A percentile compares a stretch with the other conserved stretches of the same genome.
phyloP scores from a whole-genome alignment of 192 early-diverging fungal species.

The Coemansia interrupta region DNA sequence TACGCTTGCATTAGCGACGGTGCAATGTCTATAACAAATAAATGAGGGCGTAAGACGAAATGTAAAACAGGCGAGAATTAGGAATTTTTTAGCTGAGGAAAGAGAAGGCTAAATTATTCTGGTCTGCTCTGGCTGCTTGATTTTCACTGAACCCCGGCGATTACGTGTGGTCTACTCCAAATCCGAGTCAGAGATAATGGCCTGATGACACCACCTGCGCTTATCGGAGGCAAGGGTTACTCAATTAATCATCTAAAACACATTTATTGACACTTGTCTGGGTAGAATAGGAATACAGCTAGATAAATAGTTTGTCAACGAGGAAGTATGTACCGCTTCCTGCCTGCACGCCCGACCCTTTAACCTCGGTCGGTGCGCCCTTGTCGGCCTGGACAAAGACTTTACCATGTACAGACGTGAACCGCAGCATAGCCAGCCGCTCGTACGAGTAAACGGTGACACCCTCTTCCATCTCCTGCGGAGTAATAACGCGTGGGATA shows the following conservation, averaged over 20 bases:
- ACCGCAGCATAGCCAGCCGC: slow-evolving; percentile 21
- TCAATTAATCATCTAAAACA: too few relatives aligned
- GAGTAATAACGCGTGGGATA: slow-evolving; percentile 29
- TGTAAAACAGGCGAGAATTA: too few relatives aligned
- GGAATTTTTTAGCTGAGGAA: neutral
- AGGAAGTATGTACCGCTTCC: slow-evolving; percentile 35
- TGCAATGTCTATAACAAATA: neutral
- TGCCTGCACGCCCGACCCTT: slow-evolving; percentile 27
- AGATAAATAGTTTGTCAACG: slow-evolving; percentile 37
- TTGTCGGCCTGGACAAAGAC: slow-evolving; percentile 39
- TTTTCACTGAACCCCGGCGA: too few relatives aligned
- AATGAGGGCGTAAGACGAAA: neutral
- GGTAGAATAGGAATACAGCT: neutral
- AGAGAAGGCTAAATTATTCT: too few relatives aligned
- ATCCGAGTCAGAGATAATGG: too few relatives aligned
- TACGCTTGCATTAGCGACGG: slow-evolving; percentile 11
- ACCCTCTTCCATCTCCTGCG: slow-evolving; percentile 28
- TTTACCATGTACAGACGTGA: slow-evolving; percentile 17
- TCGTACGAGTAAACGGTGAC: slow-evolving; percentile 28
- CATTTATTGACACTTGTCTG: too few relatives aligned
- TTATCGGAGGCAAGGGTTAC: too few relatives aligned
- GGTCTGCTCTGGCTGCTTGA: too few relatives aligned
- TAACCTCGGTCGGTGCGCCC: slow-evolving; percentile 20
- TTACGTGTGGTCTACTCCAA: too few relatives aligned
- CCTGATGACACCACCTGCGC: too few relatives aligned